phyloP scores from a whole-genome alignment of 2,329 filamentous ascomycete species.

The Aspergillus sergii region DNA sequence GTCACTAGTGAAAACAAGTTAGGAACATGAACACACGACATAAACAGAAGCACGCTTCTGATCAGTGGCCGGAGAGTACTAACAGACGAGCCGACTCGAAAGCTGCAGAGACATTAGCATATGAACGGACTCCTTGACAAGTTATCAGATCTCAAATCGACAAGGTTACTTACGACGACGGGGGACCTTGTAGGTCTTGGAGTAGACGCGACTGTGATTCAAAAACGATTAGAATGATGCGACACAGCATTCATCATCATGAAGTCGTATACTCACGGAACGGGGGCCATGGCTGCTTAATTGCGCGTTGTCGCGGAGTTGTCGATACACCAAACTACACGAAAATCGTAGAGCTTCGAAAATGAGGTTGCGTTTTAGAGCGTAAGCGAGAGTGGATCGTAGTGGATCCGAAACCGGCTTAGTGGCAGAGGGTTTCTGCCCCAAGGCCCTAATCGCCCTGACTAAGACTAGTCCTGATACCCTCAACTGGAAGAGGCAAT shows the following conservation, averaged over 20 bases:
- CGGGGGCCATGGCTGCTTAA: conserved; percentile 45
- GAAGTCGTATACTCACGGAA: conserved; percentile 41
- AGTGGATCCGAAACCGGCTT: conserved; percentile 24
- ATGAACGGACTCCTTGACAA: conserved; percentile 10
- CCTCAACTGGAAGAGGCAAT: not conserved
- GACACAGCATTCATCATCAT: conserved; percentile 33
- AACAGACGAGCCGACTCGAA: conserved; percentile 99
- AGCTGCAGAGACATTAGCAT: conserved; percentile 55
- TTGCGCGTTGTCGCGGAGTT: conserved; percentile 42
- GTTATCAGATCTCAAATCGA: conserved; percentile 17
- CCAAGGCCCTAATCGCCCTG: not conserved
- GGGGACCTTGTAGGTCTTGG: conserved; percentile 99
- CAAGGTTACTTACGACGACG: conserved; percentile 66
- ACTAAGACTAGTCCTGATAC: not conserved
- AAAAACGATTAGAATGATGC: conserved; percentile 34
- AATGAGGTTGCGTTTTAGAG: conserved; percentile 22
- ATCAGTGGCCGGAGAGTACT: conserved; percentile 94
- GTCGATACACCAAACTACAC: conserved; percentile 33
- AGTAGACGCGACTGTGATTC: conserved; percentile 69
- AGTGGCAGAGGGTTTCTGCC: conserved; percentile 20
- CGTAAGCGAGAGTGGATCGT: conserved; percentile 22
- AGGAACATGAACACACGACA: conserved; percentile 74
- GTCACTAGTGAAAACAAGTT: conserved; percentile 81
- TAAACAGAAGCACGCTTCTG: conserved; percentile 96
- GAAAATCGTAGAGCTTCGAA: conserved; percentile 25